These are phyloP conservation scores for Xylaria venustula DNA, from an alignment of 495 filamentous ascomycete genomes.

Conservation along the genomic window DNA sequence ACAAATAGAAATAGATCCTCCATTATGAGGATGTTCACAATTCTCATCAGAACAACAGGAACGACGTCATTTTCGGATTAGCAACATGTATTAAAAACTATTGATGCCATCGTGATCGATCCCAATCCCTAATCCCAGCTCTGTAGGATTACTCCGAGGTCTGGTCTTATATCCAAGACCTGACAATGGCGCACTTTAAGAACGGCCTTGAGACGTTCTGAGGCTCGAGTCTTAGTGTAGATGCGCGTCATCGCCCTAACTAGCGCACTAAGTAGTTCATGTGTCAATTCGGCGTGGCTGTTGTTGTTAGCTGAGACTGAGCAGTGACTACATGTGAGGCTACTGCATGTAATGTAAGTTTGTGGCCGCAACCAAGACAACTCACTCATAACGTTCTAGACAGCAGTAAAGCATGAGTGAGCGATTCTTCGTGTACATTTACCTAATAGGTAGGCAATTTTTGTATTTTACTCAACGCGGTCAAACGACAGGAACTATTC, in stretches of 20 bases:
- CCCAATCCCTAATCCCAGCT: neutral
- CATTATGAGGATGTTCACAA: conserved; percentile 8
- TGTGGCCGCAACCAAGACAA: neutral
- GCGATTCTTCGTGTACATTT: too few relatives aligned
- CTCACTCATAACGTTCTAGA: too few relatives aligned
- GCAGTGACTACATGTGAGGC: too few relatives aligned
- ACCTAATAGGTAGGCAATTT: too few relatives aligned
- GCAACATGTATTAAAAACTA: neutral
- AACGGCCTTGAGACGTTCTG: neutral
- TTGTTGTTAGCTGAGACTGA: neutral
- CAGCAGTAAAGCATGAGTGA: neutral
- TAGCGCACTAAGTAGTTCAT: neutral
- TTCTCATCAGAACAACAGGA: neutral
- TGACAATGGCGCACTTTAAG: too few relatives aligned
- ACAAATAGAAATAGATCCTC: neutral
- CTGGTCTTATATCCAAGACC: too few relatives aligned
- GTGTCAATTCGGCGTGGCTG: neutral
- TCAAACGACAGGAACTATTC: too few relatives aligned
- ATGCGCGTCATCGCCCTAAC: neutral
- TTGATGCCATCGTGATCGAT: neutral
- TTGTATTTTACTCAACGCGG: too few relatives aligned
- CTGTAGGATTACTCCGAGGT: too few relatives aligned
- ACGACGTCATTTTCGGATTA: neutral
- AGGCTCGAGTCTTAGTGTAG: neutral
- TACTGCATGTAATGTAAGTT: too few relatives aligned